Conservation (phyloP, 2,329 filamentous ascomycete species). For the Rutstroemia sp. region DNA sequence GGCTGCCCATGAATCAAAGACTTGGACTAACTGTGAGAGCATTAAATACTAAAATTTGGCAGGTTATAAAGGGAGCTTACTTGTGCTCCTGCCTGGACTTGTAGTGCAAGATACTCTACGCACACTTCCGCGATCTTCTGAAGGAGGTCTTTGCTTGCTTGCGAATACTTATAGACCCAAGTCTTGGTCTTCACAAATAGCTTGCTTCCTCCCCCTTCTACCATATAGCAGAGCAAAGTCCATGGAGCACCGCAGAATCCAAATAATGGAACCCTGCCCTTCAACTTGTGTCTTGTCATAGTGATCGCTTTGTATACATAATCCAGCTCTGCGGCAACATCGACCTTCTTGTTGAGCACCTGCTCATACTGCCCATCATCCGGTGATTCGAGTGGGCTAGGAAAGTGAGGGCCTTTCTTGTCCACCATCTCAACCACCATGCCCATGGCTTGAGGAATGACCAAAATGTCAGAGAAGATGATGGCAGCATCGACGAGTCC, state of each 20-base stretch:
- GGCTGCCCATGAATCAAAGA: constrained; percentile 97
- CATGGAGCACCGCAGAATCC: constrained; percentile 96
- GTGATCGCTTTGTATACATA: constrained; percentile 97
- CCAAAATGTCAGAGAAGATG: constrained; percentile 97
- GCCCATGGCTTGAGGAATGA: constrained; percentile 95
- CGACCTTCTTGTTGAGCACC: constrained; percentile 70
- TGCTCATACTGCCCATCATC: constrained; percentile 75
- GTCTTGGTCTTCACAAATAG: constrained; percentile 91
- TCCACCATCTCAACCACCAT: constrained; percentile 99
- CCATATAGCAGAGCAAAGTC: constrained; percentile 98
- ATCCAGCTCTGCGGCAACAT: constrained; percentile 75
- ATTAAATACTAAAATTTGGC: neutral
- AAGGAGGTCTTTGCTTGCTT: constrained; percentile 72
- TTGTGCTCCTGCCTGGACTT: constrained; percentile 90
- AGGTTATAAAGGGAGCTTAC: constrained; percentile 33
- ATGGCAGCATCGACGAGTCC: constrained; percentile 94
- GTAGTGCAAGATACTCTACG: constrained; percentile 86
- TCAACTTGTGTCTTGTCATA: constrained; percentile 78
- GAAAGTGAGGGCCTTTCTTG: constrained; percentile 94
- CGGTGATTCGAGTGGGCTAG: constrained; percentile 70
- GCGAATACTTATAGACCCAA: constrained; percentile 87
- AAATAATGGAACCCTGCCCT: constrained; percentile 83
- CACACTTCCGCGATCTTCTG: constrained; percentile 92
- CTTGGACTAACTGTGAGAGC: constrained; percentile 67
- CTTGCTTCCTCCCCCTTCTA: constrained; percentile 93